Evolutionary conservation across 129 eudicot species (phyloP).

Genomic region (Tagetes patula): DNA sequence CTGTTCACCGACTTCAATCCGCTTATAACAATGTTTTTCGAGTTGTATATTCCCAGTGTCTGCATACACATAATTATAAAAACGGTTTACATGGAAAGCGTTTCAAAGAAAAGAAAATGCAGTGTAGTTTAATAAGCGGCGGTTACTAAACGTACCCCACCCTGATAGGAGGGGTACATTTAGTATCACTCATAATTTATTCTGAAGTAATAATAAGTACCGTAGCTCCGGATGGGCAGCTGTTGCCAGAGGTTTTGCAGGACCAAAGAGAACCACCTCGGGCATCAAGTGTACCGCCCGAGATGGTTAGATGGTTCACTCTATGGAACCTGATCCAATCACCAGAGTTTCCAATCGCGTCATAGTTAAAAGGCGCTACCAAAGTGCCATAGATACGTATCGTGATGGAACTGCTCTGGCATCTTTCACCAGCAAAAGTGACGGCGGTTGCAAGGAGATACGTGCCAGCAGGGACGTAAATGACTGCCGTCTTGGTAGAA

Average conservation of each 20-base stretch:
- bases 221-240: constrained; percentile 63
- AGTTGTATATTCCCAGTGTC: constrained; percentile 44
- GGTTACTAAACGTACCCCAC: too few species aligned
- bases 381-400: constrained; percentile 29
- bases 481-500: constrained; percentile 17
- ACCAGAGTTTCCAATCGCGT: constrained; percentile 31
- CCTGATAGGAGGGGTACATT: too few species aligned
- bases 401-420: constrained; percentile 28
- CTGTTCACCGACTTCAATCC: constrained; percentile 51
- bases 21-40: constrained; percentile 40
- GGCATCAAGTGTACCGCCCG: constrained; percentile 61
- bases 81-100: too few species aligned
- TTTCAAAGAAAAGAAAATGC: too few species aligned
- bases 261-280: constrained; percentile 52
- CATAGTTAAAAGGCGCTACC: constrained; percentile 27
- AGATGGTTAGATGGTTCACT: constrained; percentile 51
- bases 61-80: not conserved
- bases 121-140: too few species aligned
- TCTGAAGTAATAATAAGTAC: constrained; percentile 23
- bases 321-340: constrained; percentile 51
- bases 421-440: constrained; percentile 29
- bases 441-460: constrained; percentile 27
- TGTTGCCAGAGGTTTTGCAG: constrained; percentile 53
- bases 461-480: constrained; percentile 28
- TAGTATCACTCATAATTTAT: too few species aligned